A percentile compares a stretch with the other conserved stretches of the same genome.
These are phyloP conservation scores for Lepiota venenata DNA, from an alignment of 768 basidiomycete species.

Conservation along the genomic window DNA sequence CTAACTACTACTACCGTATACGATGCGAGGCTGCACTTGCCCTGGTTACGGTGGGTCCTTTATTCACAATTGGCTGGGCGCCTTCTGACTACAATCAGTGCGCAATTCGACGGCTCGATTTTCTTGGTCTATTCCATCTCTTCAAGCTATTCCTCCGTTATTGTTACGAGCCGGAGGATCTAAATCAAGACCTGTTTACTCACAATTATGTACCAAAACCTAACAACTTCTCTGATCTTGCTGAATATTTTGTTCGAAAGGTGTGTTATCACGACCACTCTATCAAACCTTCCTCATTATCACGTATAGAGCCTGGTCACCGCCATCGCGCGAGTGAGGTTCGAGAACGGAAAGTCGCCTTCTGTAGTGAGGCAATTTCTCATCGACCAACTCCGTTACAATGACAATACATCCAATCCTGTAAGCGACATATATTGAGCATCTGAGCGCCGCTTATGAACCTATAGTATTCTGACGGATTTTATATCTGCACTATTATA, in stretches of 20 bases:
- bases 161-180: constrained; percentile 85
- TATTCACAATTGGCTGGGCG: constrained; percentile 4
- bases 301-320: constrained; percentile 63
- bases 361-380: constrained; percentile 84
- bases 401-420: constrained; percentile 89
- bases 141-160: constrained; percentile 92
- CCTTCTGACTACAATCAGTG: constrained; percentile 48
- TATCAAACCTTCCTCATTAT: constrained; percentile 1
- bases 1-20: constrained; percentile 94
- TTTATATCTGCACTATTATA: constrained; percentile 86
- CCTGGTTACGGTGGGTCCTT: constrained; percentile 64
- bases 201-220: constrained; percentile 93
- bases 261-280: constrained; percentile 35
- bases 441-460: background rate
- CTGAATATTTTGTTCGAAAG: constrained; percentile 95
- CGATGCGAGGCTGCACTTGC: constrained; percentile 92
- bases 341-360: constrained; percentile 84
- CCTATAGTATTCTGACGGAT: constrained; percentile 81
- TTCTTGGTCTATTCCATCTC: constrained; percentile 90
- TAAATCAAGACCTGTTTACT: constrained; percentile 76
- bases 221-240: constrained; percentile 88
- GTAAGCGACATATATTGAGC: constrained; percentile 41
- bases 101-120: constrained; percentile 77
- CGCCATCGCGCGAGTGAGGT: constrained; percentile 82
- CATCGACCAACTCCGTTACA: constrained; percentile 90